A percentile compares a stretch with the other conserved stretches of the same genome.
These are phyloP conservation scores for Crithidia sp. DNA, from an alignment of 208 protist species.

Conservation along the genomic window DNA sequence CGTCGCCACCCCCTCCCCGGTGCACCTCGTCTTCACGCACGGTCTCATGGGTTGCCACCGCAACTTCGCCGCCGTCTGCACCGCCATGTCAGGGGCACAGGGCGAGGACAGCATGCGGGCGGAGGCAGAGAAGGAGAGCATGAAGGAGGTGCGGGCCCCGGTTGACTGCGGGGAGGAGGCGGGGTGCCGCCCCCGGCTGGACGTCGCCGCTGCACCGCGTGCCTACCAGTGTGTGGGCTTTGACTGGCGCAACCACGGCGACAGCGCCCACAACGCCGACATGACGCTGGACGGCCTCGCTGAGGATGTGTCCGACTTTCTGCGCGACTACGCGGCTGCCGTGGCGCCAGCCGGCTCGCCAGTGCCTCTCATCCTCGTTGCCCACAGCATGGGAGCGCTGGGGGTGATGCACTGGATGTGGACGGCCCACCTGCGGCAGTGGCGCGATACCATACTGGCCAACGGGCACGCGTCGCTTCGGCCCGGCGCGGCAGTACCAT, in stretches of 20 bases:
- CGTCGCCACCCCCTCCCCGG: constrained; percentile 28
- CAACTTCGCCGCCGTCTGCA: constrained; percentile 49
- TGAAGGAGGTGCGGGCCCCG: constrained; percentile 12
- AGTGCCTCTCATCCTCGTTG: constrained; percentile 46
- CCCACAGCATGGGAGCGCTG: constrained; percentile 60
- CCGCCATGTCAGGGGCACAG: constrained; percentile 36
- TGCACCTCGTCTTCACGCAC: constrained; percentile 53
- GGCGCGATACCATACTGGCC: constrained; percentile 30
- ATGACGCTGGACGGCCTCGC: constrained; percentile 49
- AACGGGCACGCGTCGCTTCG: constrained; percentile 5
- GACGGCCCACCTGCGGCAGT: constrained; percentile 40
- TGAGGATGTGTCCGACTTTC: constrained; percentile 43
- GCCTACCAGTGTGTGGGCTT: constrained; percentile 40
- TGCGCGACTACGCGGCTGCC: constrained; percentile 23
- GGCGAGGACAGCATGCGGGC: constrained; percentile 21
- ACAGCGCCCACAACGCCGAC: constrained; percentile 38
- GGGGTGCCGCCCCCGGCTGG: constrained; percentile 8
- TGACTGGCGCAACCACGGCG: constrained; percentile 61
- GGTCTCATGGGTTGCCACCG: constrained; percentile 44
- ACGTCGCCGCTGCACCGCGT: constrained; percentile 9
- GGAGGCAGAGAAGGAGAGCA: constrained; percentile 26
- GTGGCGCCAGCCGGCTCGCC: constrained; percentile 5
- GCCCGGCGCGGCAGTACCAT: not conserved
- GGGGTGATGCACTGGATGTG: constrained; percentile 59
- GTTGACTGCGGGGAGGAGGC: constrained; percentile 4